Percentiles rank a stretch among this genome's conserved stretches.
Conservation (phyloP, 371 early-diverging fungal species). For the Batrachochytrium dendrobatidis region DNA sequence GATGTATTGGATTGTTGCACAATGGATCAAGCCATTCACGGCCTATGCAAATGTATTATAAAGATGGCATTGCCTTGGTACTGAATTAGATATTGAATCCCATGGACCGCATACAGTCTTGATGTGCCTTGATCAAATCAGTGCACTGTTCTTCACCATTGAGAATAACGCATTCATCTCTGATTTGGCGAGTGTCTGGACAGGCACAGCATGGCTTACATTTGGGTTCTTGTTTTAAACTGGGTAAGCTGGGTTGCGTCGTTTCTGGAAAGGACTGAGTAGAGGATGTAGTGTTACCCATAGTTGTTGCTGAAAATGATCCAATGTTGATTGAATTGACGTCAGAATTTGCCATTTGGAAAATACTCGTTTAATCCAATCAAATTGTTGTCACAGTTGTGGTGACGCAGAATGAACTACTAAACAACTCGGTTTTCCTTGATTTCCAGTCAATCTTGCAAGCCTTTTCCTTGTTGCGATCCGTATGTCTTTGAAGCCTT, state of each 20-base stretch:
- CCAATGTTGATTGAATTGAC: not conserved
- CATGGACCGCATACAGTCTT: conserved; percentile 80
- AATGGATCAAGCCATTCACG: too few species aligned
- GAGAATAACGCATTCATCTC: conserved; percentile 83
- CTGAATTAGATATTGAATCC: conserved; percentile 79
- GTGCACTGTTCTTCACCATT: conserved; percentile 80
- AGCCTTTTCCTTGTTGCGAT: too few species aligned
- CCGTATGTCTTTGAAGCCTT: too few species aligned
- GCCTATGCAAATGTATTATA: too few species aligned
- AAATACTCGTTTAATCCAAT: too few species aligned
- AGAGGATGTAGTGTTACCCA: not conserved
- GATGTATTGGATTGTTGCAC: too few species aligned
- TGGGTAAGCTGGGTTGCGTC: not conserved
- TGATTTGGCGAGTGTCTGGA: conserved; percentile 84
- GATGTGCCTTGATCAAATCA: conserved; percentile 81
- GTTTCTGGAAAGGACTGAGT: not conserved
- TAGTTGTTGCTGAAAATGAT: not conserved
- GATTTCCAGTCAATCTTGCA: too few species aligned
- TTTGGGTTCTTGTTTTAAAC: conserved; percentile 19
- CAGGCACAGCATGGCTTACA: conserved; percentile 95
- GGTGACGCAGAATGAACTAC: too few species aligned
- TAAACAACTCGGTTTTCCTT: too few species aligned
- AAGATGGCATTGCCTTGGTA: too few species aligned
- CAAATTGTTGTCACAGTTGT: too few species aligned
- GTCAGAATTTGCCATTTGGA: too few species aligned